phyloP scores from a whole-genome alignment of 2,329 filamentous ascomycete species.

The Calonectria hongkongensis region DNA sequence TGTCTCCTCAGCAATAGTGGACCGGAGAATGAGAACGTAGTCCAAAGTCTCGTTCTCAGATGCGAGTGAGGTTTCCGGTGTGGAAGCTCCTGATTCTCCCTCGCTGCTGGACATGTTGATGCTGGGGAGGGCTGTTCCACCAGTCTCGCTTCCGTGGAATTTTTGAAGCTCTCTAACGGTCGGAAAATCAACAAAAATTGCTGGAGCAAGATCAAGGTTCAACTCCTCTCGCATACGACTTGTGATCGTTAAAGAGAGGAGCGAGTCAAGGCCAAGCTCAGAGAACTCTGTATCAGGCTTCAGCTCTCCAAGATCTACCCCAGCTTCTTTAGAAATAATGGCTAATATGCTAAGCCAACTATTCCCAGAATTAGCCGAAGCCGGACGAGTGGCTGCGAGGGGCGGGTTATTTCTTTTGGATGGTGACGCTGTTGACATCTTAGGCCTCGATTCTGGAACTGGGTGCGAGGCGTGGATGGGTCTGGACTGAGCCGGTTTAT shows the following conservation, averaged over 20 bases:
- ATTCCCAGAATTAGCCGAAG: slow-evolving; percentile 27
- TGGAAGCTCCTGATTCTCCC: slow-evolving; percentile 71
- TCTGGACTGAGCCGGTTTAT: background rate
- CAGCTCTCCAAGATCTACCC: slow-evolving; percentile 80
- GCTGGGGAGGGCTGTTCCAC: slow-evolving; percentile 77
- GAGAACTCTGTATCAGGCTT: slow-evolving; percentile 72
- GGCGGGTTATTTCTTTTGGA: slow-evolving; percentile 54
- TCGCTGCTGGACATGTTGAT: slow-evolving; percentile 79
- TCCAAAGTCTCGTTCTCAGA: slow-evolving; percentile 40
- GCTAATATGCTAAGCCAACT: slow-evolving; percentile 49
- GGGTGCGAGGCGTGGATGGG: background rate
- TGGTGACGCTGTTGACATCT: background rate
- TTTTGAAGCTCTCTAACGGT: slow-evolving; percentile 45
- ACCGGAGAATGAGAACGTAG: slow-evolving; percentile 39
- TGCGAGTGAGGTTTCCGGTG: slow-evolving; percentile 42
- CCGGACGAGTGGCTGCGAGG: background rate
- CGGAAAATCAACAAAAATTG: slow-evolving; percentile 56
- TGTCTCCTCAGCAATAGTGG: slow-evolving; percentile 47
- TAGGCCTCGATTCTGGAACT: background rate
- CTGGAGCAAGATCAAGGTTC: slow-evolving; percentile 69
- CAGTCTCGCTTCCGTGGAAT: slow-evolving; percentile 13
- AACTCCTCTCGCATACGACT: slow-evolving; percentile 73
- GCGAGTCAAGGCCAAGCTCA: slow-evolving; percentile 76
- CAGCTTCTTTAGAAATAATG: slow-evolving; percentile 79
- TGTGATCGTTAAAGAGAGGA: slow-evolving; percentile 74